A percentile compares a stretch with the other conserved stretches of the same genome.
phyloP scores from a whole-genome alignment of 768 basidiomycete genomes.

The Exsudoporus frostii region DNA sequence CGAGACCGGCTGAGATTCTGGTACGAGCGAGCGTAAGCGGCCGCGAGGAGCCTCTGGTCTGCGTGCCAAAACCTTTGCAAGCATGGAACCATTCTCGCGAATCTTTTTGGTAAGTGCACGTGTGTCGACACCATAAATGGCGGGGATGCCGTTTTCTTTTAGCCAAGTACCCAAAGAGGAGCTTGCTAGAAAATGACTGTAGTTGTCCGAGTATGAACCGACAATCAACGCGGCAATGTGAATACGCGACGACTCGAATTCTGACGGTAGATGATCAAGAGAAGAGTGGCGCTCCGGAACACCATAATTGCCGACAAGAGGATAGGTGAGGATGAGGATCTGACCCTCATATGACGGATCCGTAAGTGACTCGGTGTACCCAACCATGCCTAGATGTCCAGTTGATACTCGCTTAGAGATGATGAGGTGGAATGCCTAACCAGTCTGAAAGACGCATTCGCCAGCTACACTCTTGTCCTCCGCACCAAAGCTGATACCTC shows the following conservation, averaged over 20 bases:
- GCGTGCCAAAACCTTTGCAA: constrained; percentile 77
- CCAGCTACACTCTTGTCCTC: constrained; percentile 88
- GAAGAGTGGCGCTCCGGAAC: constrained; percentile 67
- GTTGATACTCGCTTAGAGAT: constrained; percentile 14
- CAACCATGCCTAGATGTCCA: constrained; percentile 83
- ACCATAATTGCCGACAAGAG: constrained; percentile 95
- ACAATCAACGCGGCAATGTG: constrained; percentile 91
- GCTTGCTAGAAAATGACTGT: constrained; percentile 89
- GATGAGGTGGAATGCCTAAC: constrained; percentile 44
- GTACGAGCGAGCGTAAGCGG: constrained; percentile 33
- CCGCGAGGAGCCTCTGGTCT: constrained; percentile 44
- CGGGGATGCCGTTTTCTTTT: constrained; percentile 91
- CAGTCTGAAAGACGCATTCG: constrained; percentile 99
- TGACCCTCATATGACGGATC: constrained; percentile 99
- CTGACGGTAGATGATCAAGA: constrained; percentile 56
- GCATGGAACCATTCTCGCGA: constrained; percentile 90
- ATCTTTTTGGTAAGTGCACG: constrained; percentile 95
- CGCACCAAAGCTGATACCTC: constrained; percentile 93
- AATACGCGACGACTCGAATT: constrained; percentile 94
- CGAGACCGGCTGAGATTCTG: constrained; percentile 40
- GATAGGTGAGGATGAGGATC: constrained; percentile 96
- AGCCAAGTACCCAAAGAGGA: constrained; percentile 91
- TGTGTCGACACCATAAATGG: constrained; percentile 94
- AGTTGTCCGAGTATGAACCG: constrained; percentile 91
- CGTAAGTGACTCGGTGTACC: constrained; percentile 96